These are phyloP conservation scores for Monosporascus sp. DNA, from an alignment of 2,329 filamentous ascomycete genomes.

Conservation along the genomic window DNA sequence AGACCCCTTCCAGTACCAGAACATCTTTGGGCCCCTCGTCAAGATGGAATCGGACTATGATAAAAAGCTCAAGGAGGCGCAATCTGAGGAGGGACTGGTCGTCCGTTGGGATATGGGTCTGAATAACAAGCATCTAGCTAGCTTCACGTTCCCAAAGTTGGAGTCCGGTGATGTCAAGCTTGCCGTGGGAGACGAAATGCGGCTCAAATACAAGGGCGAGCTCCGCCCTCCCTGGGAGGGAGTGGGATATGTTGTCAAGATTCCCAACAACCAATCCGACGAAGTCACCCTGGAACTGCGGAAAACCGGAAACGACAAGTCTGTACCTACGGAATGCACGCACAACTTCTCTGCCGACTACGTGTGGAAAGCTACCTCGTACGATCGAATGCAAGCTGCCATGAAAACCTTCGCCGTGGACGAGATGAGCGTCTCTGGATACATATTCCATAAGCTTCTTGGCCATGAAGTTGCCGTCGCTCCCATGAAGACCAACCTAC, in stretches of 20 bases:
- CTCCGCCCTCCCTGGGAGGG: conserved; percentile 91
- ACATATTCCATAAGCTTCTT: conserved; percentile 95
- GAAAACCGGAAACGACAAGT: conserved; percentile 92
- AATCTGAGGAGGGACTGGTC: conserved; percentile 91
- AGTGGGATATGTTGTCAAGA: conserved; percentile 98
- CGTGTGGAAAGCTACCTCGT: conserved; percentile 98
- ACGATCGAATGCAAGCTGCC: conserved; percentile 97
- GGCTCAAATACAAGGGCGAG: conserved; percentile 92
- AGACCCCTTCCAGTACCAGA: conserved; percentile 97
- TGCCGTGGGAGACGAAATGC: conserved; percentile 97
- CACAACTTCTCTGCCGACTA: conserved; percentile 99
- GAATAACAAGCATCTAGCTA: conserved; percentile 95
- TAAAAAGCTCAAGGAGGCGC: conserved; percentile 95
- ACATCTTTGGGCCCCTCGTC: conserved; percentile 94
- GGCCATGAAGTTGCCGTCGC: conserved; percentile 92
- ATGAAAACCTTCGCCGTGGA: conserved; percentile 99
- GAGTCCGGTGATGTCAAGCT: conserved; percentile 97
- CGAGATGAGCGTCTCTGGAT: conserved; percentile 96
- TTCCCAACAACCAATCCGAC: conserved; percentile 97
- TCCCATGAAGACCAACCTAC: conserved; percentile 91
- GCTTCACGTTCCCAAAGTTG: conserved; percentile 92
- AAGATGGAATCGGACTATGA: conserved; percentile 99
- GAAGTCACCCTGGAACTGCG: conserved; percentile 94
- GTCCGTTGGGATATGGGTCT: conserved; percentile 93
- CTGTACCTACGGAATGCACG: conserved; percentile 90